phyloP scores from a whole-genome alignment of 2,329 filamentous ascomycete species.

The Hymenotorrendiella dingleyae region DNA sequence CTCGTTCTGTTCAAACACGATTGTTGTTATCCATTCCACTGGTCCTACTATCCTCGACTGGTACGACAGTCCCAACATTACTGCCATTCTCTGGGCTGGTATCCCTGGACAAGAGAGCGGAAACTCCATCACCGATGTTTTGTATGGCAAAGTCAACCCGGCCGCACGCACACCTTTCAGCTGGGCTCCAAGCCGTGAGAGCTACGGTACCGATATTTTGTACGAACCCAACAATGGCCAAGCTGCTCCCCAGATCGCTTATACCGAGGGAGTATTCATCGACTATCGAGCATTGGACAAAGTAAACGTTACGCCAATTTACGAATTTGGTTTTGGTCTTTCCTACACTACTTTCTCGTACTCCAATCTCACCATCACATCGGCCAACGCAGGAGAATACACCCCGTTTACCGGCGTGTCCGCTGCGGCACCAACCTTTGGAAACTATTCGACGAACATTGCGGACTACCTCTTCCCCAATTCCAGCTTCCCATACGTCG shows the following conservation, averaged over 20 bases:
- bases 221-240: conserved; percentile 60
- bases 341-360: conserved; percentile 77
- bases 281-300: conserved; percentile 74
- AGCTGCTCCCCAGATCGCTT: conserved; percentile 64
- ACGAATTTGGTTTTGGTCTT: conserved; percentile 76
- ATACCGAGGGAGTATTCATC: conserved; percentile 73
- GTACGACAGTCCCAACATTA: conserved; percentile 71
- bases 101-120: conserved; percentile 80
- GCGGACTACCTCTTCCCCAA: conserved; percentile 64
- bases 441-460: conserved; percentile 54
- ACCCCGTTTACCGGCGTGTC: conserved; percentile 56
- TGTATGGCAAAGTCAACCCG: conserved; percentile 76
- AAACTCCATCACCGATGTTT: conserved; percentile 71
- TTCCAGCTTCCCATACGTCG: conserved; percentile 41
- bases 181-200: conserved; percentile 56
- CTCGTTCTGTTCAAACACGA: conserved; percentile 74
- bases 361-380: conserved; percentile 51
- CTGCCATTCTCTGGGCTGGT: conserved; percentile 77
- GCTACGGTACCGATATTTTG: conserved; percentile 38
- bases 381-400: conserved; percentile 17
- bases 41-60: conserved; percentile 74
- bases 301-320: conserved; percentile 58
- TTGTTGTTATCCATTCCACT: conserved; percentile 83
- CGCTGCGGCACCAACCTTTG: conserved; percentile 56
- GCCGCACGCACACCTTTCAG: conserved; percentile 75